Base-by-base conservation (phyloP, 495 filamentous ascomycete genomes). In the Penicillium malachiteum region DNA sequence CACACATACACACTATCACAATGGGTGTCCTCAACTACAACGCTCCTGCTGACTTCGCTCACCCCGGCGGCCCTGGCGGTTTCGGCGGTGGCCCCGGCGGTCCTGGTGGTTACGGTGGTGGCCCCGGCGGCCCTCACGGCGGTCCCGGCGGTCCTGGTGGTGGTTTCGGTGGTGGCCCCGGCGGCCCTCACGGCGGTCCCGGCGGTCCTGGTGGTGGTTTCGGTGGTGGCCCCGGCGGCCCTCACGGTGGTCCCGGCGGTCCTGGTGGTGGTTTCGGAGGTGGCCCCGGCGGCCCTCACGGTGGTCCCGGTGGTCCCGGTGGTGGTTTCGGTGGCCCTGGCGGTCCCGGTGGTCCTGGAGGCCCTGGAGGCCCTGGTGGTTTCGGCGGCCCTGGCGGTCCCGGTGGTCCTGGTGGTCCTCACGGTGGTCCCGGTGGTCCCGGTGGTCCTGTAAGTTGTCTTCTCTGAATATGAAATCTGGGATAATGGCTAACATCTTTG, bases 21-120 rank as follows among this genome's bases (percentile, higher is more conserved):
- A 59, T 59, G 56, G 56, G 56, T 54, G 50, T 59, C 35, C 54
- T 59, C 56, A n/a, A 54, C 43, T 30, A 14, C 14, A 43, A 18
- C n/a, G 21, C 21, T 26, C 21, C 21, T 4, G 21, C 21, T 26
- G 21, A 26, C 21, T 26, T 26, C 31, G 47, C 16, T 21, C 33
- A 31, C 6, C 47, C 31, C 33, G 47, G 33, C 21, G 47, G 47
- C 33, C 33, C 33, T 49, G 47, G 47, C 11, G 43, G 43, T 21
- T 10, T 3, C 13, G 43, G 43, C 11, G 47, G 46, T 37, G 43
- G 43, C 17, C 21, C 11, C 13, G 43, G 43, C 11, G 47, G 46
- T 37, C 32, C 46, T 4, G 21, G 21, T 26, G 21, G 21, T 4
- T 4, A 1, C 21, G 21, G 21, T n/a, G 42, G 32, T 17, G 42